phyloP scores from a whole-genome alignment of 2,329 filamentous ascomycete genomes.

The Aureobasidium namibiae region DNA sequence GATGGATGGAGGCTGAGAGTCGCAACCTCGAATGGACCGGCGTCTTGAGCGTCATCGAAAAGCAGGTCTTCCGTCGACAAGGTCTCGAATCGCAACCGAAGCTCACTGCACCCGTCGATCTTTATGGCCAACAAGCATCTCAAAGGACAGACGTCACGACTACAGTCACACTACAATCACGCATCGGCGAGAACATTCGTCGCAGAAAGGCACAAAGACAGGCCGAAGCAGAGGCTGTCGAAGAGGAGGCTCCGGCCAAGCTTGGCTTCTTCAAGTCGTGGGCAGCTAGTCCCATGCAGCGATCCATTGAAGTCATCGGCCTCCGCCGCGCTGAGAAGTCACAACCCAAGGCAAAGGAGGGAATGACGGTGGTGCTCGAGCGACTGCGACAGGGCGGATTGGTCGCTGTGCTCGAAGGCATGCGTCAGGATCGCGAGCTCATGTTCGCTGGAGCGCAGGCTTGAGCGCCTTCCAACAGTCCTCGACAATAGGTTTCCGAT shows the following conservation, averaged over 20 bases:
- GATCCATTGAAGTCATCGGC: slow-evolving; percentile 71
- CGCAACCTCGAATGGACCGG: slow-evolving; percentile 76
- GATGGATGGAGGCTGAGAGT: slow-evolving; percentile 76
- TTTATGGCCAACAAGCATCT: slow-evolving; percentile 7
- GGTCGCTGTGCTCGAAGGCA: slow-evolving; percentile 61
- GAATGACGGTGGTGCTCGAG: slow-evolving; percentile 75
- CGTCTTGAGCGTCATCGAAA: slow-evolving; percentile 69
- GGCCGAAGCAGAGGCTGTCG: slow-evolving; percentile 30
- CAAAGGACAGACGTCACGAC: slow-evolving; percentile 60
- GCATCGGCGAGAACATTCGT: slow-evolving; percentile 60
- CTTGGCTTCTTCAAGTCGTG: slow-evolving; percentile 53
- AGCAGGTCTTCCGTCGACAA: slow-evolving; percentile 58
- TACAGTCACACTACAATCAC: slow-evolving; percentile 64
- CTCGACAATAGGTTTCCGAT: background rate
- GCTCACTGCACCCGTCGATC: background rate
- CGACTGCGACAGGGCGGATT: slow-evolving; percentile 58
- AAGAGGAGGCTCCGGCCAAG: slow-evolving; percentile 41
- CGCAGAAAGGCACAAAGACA: slow-evolving; percentile 40
- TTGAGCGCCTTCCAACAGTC: background rate
- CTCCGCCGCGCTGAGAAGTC: slow-evolving; percentile 70
- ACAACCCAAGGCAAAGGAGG: slow-evolving; percentile 71
- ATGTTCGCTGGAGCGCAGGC: slow-evolving; percentile 12
- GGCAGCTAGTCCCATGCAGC: slow-evolving; percentile 64
- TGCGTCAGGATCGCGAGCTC: slow-evolving; percentile 49
- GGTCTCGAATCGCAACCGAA: slow-evolving; percentile 20